A percentile compares a stretch with the other conserved stretches of the same genome.
phyloP scores from a whole-genome alignment of 306 rosid species.

The Cucurbita ficifolia region DNA sequence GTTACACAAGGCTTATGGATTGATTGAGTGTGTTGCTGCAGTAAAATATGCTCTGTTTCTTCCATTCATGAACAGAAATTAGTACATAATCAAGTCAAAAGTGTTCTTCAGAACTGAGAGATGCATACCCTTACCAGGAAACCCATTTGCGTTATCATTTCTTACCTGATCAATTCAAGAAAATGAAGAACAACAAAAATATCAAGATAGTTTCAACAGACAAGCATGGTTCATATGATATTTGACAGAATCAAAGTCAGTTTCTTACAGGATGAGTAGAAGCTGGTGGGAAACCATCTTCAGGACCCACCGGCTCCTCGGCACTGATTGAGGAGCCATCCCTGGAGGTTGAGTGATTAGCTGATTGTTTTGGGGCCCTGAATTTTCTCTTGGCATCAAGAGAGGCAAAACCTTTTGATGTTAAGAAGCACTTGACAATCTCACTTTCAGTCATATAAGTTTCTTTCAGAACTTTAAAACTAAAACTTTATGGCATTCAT shows the following conservation, averaged over 20 bases:
- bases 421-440: conserved; percentile 29
- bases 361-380: conserved; percentile 64
- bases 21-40: conserved; percentile 39
- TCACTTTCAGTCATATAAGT: background rate
- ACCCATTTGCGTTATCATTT: conserved; percentile 17
- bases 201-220: conserved; percentile 4
- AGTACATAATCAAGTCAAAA: background rate
- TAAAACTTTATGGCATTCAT: background rate
- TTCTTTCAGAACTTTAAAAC: background rate
- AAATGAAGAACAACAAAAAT: background rate
- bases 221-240: background rate
- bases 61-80: conserved; percentile 15
- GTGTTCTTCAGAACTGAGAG: background rate
- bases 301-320: conserved; percentile 14
- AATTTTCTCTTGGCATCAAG: conserved; percentile 84
- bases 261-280: conserved; percentile 7
- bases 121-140: conserved; percentile 24
- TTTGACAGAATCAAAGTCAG: background rate
- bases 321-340: conserved; percentile 28
- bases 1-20: conserved; percentile 68
- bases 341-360: conserved; percentile 28
- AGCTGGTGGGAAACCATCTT: conserved; percentile 21
- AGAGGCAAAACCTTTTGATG: conserved; percentile 74
- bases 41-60: conserved; percentile 32
- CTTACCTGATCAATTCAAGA: conserved; percentile 20